Conservation (phyloP, 1,284 basidiomycete species). For the Porogramme epimiltina region DNA sequence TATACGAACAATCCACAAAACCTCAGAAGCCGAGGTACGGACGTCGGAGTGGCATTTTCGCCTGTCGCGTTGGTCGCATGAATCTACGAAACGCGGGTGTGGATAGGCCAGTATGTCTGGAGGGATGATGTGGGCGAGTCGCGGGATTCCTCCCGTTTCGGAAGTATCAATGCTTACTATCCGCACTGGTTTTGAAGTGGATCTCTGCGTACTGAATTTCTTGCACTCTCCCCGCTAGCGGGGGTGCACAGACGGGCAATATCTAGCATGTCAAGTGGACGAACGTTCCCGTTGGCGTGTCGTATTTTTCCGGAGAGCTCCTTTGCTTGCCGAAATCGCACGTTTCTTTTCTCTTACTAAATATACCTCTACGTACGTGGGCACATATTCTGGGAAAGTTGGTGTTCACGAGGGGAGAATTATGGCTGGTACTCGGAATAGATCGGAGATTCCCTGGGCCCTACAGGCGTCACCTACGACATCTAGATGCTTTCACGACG, state of each 20-base stretch:
- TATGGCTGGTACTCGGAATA: too few relatives aligned
- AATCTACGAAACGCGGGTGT: constrained; percentile 62
- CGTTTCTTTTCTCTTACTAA: too few relatives aligned
- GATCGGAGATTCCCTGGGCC: too few relatives aligned
- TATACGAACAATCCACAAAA: constrained; percentile 43
- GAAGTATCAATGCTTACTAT: not conserved
- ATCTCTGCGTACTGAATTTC: constrained; percentile 7
- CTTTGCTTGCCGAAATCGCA: constrained; percentile 39
- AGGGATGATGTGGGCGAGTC: not conserved
- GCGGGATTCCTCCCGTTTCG: not conserved
- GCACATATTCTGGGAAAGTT: too few relatives aligned
- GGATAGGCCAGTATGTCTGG: constrained; percentile 47
- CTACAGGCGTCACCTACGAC: too few relatives aligned
- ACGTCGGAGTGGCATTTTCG: constrained; percentile 54
- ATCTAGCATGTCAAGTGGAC: constrained; percentile 5
- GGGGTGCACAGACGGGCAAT: too few relatives aligned
- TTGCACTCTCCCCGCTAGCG: constrained; percentile 33
- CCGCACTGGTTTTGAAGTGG: constrained; percentile 4
- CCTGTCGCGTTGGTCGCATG: constrained; percentile 58
- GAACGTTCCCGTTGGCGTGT: constrained; percentile 47
- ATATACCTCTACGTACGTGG: too few relatives aligned
- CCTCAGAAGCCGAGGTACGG: constrained; percentile 61
- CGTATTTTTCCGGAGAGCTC: constrained; percentile 51
- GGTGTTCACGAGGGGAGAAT: too few relatives aligned
- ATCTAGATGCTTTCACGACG: too few relatives aligned